A percentile compares a stretch with the other conserved stretches of the same genome.
Conservation (phyloP, 805 yeast genomes). For the Wickerhamomyces bovis region DNA sequence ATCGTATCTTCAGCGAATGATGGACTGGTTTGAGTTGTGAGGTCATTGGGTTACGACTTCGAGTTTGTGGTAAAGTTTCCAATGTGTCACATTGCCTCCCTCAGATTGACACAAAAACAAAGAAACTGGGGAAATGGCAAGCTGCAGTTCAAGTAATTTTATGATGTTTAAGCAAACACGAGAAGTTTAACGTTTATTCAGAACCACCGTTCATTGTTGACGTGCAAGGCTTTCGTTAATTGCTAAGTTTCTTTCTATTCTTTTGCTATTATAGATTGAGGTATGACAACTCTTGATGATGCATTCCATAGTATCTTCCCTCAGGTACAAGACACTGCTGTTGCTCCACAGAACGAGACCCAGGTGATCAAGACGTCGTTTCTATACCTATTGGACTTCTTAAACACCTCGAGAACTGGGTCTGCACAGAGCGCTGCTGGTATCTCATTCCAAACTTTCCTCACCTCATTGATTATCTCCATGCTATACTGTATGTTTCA, state of each 20-base stretch:
- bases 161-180: too few relatives aligned
- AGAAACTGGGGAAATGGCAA: too few relatives aligned
- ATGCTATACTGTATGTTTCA: slow-evolving; percentile 49
- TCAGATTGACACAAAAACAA: neutral
- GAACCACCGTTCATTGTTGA: too few relatives aligned
- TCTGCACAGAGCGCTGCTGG: slow-evolving; percentile 55
- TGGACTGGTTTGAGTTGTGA: too few relatives aligned
- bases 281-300: neutral
- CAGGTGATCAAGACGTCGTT: slow-evolving; percentile 16
- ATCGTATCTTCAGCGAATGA: too few relatives aligned
- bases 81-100: neutral
- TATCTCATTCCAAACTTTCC: slow-evolving; percentile 47
- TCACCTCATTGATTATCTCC: slow-evolving; percentile 52
- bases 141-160: too few relatives aligned
- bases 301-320: neutral
- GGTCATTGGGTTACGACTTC: neutral
- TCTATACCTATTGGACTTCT: slow-evolving; percentile 28
- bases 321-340: neutral
- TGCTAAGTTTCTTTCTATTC: neutral
- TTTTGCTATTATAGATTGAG: neutral
- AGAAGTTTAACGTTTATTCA: too few relatives aligned
- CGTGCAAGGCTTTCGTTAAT: too few relatives aligned
- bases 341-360: slow-evolving; percentile 5
- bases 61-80: neutral
- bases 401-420: slow-evolving; percentile 51